These are phyloP conservation scores for Mycena sanguinolenta DNA, from an alignment of 768 basidiomycete species.

Conservation along the genomic window DNA sequence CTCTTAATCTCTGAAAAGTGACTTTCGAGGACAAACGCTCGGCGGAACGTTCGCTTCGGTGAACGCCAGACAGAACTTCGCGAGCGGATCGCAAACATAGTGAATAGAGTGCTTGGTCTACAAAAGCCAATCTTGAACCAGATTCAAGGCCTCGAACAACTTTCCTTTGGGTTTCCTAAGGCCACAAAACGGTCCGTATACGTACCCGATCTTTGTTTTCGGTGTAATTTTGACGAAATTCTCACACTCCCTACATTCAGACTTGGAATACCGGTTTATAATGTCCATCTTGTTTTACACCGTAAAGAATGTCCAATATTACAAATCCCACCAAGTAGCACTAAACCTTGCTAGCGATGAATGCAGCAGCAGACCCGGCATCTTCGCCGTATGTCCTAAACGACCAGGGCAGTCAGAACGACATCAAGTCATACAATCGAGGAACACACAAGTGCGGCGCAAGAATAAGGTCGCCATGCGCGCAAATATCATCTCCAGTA, in stretches of 20 bases:
- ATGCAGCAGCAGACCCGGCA: slow-evolving; percentile 23
- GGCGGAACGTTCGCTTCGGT: slow-evolving; percentile 60
- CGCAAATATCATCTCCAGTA: slow-evolving; percentile 28
- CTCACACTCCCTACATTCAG: neutral
- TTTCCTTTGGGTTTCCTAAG: no score
- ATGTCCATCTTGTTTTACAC: neutral
- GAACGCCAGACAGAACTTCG: slow-evolving; percentile 60
- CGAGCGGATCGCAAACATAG: slow-evolving; percentile 79
- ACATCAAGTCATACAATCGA: neutral
- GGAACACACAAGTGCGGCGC: slow-evolving; percentile 31
- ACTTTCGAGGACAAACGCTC: no score
- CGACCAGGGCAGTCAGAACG: neutral
- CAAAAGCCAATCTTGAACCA: no score
- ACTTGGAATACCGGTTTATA: neutral
- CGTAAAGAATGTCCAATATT: neutral
- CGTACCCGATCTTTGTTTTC: neutral
- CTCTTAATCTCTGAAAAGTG: no score
- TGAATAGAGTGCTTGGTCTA: no score
- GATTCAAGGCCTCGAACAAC: no score
- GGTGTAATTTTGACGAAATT: neutral
- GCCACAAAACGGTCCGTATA: neutral
- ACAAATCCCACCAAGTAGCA: neutral
- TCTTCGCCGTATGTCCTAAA: slow-evolving; percentile 34
- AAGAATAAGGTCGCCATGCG: slow-evolving; percentile 22
- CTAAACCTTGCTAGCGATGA: slow-evolving; percentile 34